Percentiles rank a stretch among this genome's conserved stretches.
These are phyloP conservation scores for Raddia guianensis DNA, from an alignment of 176 grass and related monocot species.

Conservation along the genomic window DNA sequence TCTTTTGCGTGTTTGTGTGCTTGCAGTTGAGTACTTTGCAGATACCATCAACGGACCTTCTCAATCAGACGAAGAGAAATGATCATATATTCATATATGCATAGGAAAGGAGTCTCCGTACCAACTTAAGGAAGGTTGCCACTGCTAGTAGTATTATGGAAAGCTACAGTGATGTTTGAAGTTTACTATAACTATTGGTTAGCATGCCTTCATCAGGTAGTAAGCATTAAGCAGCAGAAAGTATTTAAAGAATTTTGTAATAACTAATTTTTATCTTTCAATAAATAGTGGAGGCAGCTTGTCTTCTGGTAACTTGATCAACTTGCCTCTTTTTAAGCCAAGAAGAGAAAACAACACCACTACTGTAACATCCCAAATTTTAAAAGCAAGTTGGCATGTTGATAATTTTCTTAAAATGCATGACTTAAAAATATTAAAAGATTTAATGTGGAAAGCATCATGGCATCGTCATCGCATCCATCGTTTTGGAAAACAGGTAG, in stretches of 20 bases:
- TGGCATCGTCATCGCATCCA: too few relatives aligned
- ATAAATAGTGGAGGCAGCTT: background rate
- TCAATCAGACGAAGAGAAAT: slow-evolving; percentile 81
- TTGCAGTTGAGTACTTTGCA: slow-evolving; percentile 77
- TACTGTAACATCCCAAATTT: too few relatives aligned
- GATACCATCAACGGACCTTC: slow-evolving; percentile 59
- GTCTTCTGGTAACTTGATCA: background rate
- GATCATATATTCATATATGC: slow-evolving; percentile 11
- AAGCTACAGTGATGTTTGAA: slow-evolving; percentile 2
- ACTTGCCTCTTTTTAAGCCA: background rate
- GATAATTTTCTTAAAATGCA: too few relatives aligned
- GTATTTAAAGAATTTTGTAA: slow-evolving; percentile 57
- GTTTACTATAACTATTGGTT: slow-evolving; percentile 6
- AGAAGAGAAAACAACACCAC: too few relatives aligned
- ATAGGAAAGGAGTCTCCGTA: slow-evolving; percentile 1
- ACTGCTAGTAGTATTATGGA: background rate
- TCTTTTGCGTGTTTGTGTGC: slow-evolving; percentile 3
- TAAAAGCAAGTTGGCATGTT: too few relatives aligned
- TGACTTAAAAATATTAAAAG: too few relatives aligned
- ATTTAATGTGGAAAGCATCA: too few relatives aligned
- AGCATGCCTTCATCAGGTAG: background rate
- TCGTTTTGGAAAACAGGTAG: too few relatives aligned
- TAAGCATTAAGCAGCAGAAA: slow-evolving; percentile 15
- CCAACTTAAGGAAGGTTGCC: background rate
- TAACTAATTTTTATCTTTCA: slow-evolving; percentile 25